These are phyloP conservation scores for Rauvolfia tetraphylla DNA, from an alignment of 257 asterid species.

Conservation along the genomic window DNA sequence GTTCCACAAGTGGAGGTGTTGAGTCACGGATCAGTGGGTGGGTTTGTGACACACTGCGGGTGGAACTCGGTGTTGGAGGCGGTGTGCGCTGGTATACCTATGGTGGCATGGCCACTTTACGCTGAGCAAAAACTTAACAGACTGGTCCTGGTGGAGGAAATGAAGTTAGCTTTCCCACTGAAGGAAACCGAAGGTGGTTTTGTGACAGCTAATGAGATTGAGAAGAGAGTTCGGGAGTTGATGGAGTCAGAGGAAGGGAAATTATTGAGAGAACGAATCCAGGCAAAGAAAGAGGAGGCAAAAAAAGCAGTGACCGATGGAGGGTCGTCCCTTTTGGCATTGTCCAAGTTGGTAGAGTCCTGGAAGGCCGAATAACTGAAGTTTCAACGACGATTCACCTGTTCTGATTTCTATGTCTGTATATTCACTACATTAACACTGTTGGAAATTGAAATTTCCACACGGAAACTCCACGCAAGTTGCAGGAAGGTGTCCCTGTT, in stretches of 20 bases:
- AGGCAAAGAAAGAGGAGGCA: slow-evolving; percentile 33
- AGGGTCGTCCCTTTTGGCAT: slow-evolving; percentile 29
- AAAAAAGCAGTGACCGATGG: slow-evolving; percentile 33
- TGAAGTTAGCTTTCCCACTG: slow-evolving; percentile 43
- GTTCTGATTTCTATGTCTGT: too few species aligned
- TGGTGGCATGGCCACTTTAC: slow-evolving; percentile 69
- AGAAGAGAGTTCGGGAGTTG: slow-evolving; percentile 37
- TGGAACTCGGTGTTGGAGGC: slow-evolving; percentile 73
- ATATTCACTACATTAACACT: too few species aligned
- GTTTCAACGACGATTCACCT: too few species aligned
- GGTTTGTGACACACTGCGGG: slow-evolving; percentile 64
- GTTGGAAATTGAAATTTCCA: too few species aligned
- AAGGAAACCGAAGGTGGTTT: slow-evolving; percentile 34
- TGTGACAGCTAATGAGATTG: slow-evolving; percentile 48
- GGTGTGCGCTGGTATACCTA: slow-evolving; percentile 43
- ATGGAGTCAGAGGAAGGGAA: slow-evolving; percentile 34
- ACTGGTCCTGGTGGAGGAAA: slow-evolving; percentile 43
- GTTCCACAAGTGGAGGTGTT: slow-evolving; percentile 60
- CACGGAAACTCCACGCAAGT: too few species aligned
- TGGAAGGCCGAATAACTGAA: neutral
- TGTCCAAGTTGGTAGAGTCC: slow-evolving; percentile 14
- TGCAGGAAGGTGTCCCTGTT: too few species aligned
- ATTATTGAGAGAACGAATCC: slow-evolving; percentile 25
- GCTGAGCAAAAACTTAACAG: slow-evolving; percentile 58
- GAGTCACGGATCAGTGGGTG: slow-evolving; percentile 49